Conservation (phyloP, 2,329 filamentous ascomycete species). For the Fusarium virguliforme region DNA sequence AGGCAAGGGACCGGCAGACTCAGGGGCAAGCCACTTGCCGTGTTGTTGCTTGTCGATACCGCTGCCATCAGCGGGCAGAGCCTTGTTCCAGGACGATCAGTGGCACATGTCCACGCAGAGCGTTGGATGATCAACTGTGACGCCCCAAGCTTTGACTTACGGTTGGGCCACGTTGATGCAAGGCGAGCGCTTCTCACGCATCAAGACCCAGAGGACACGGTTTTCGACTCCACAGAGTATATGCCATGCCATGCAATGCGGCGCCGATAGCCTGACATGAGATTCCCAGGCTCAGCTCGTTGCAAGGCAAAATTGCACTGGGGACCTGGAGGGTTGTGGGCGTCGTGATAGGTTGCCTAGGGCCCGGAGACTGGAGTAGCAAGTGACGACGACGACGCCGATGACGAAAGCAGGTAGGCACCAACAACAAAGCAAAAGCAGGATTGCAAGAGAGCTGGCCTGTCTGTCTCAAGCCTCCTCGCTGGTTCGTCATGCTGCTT, state of each 20-base stretch:
- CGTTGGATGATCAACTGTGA: conserved; percentile 38
- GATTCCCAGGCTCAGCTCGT: conserved; percentile 1
- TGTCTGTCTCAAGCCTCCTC: conserved; percentile 9
- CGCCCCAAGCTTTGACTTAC: conserved; percentile 31
- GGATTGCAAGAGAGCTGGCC: conserved; percentile 11
- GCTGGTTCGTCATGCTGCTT: conserved; percentile 8
- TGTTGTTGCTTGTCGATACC: not conserved
- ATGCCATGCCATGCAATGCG: conserved; percentile 30
- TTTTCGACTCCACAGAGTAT: conserved; percentile 29
- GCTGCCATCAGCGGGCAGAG: conserved; percentile 1
- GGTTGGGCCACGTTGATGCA: conserved; percentile 49
- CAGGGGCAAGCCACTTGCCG: conserved; percentile 16
- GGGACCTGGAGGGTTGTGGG: not conserved
- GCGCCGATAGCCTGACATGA: conserved; percentile 24
- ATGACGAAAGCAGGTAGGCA: conserved; percentile 30
- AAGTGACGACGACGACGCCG: conserved; percentile 20
- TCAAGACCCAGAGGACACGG: conserved; percentile 21
- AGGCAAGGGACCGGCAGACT: conserved; percentile 6
- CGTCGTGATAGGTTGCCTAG: conserved; percentile 6
- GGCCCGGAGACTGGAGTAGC: conserved; percentile 31
- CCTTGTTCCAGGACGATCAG: conserved; percentile 8
- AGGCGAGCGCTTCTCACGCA: conserved; percentile 34
- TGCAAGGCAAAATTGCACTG: not conserved
- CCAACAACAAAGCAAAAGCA: conserved; percentile 20
- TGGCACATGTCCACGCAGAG: conserved; percentile 14